Conservation (phyloP, 163 green algal species). For the Chloromonas sp. region DNA sequence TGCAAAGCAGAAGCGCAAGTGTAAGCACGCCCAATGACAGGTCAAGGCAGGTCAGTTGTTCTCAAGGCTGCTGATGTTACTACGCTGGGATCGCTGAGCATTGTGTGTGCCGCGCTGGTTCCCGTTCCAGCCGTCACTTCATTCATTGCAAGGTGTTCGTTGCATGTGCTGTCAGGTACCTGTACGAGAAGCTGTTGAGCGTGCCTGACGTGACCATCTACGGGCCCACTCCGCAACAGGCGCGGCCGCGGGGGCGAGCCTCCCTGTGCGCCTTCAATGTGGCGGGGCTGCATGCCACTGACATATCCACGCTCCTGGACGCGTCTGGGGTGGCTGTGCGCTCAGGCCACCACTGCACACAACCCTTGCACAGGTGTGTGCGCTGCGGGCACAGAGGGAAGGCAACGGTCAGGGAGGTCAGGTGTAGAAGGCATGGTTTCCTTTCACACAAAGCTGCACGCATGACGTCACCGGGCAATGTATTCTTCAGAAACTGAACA, state of each 20-base stretch:
- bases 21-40: too few species aligned
- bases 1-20: too few species aligned
- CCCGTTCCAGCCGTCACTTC: too few species aligned
- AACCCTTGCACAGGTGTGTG: slow-evolving; percentile 67
- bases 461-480: background rate
- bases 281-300: slow-evolving; percentile 87
- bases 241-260: slow-evolving; percentile 48
- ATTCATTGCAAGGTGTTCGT: too few species aligned
- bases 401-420: too few species aligned
- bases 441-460: background rate
- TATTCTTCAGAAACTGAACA: background rate
- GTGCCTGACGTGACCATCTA: slow-evolving; percentile 79
- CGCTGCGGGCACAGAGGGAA: background rate
- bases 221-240: slow-evolving; percentile 60
- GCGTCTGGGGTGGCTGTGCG: slow-evolving; percentile 79
- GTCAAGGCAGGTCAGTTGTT: too few species aligned
- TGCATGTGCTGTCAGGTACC: slow-evolving; percentile 29
- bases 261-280: slow-evolving; percentile 91
- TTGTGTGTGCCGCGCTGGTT: too few species aligned
- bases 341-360: slow-evolving; percentile 95
- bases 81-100: too few species aligned
- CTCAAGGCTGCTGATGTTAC: too few species aligned
- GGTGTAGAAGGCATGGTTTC: too few species aligned
- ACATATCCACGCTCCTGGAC: slow-evolving; percentile 91
- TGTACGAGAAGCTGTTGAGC: slow-evolving; percentile 57